A percentile compares a stretch with the other conserved stretches of the same genome.
phyloP scores from a whole-genome alignment of 805 yeast genomes.

The Cyberlindnera euphorbiiphila region DNA sequence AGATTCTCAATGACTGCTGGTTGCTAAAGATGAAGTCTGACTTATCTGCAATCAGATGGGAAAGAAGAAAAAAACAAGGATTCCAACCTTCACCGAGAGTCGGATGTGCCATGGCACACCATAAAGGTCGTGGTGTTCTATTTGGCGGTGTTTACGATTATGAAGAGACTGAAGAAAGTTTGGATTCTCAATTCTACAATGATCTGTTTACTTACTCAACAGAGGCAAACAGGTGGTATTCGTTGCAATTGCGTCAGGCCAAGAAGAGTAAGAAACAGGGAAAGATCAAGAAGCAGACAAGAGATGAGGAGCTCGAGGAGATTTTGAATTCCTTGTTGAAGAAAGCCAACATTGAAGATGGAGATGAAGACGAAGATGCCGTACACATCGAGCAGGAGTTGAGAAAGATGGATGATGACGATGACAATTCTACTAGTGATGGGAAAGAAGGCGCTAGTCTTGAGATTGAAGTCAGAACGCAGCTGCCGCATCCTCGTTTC shows the following conservation, averaged over 20 bases:
- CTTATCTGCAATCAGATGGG: constrained; percentile 71
- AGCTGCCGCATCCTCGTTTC: constrained; percentile 84
- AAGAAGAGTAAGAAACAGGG: constrained; percentile 54
- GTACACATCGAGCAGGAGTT: constrained; percentile 48
- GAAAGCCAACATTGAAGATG: constrained; percentile 60
- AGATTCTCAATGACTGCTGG: constrained; percentile 86
- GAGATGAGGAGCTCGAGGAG: constrained; percentile 71
- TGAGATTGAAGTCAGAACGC: constrained; percentile 33
- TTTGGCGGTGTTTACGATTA: constrained; percentile 96
- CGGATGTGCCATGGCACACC: constrained; percentile 88
- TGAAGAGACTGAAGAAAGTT: constrained; percentile 91
- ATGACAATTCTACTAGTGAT: constrained; percentile 7
- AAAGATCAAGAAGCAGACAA: constrained; percentile 39
- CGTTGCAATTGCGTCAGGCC: constrained; percentile 57
- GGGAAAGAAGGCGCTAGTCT: constrained; percentile 5
- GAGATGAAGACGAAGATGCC: constrained; percentile 37
- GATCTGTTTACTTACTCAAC: constrained; percentile 76
- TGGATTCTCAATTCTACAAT: constrained; percentile 82
- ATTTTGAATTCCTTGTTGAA: constrained; percentile 69
- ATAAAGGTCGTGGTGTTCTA: constrained; percentile 85
- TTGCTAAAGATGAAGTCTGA: constrained; percentile 81
- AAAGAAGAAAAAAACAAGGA: constrained; percentile 84
- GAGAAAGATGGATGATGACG: constrained; percentile 35
- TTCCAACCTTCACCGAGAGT: constrained; percentile 90
- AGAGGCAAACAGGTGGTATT: constrained; percentile 87